Evolutionary conservation across 176 grass and related monocot species (phyloP), one percentile per base, ranked within the genome.

Genomic region (Tillandsia fasciculata): DNA sequence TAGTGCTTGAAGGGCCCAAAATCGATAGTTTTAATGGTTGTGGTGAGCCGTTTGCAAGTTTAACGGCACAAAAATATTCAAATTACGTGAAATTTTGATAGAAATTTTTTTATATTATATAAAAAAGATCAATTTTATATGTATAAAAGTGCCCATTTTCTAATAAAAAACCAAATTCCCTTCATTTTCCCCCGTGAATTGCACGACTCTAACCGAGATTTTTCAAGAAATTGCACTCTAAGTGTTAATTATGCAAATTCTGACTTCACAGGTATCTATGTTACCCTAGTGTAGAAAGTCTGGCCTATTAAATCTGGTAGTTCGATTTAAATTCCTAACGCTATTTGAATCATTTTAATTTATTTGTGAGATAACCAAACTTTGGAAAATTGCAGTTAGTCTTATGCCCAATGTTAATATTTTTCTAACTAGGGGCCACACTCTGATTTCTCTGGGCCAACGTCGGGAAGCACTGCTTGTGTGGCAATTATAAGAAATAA

Each of bases 401-500:
- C 69, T 79, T 52, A 79, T 52, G 56, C 0, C 63, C 53, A 71
- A 63, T 26, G 61, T 48, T 70, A 42, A 7, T 42, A 8, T 8
- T 71, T 79, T 64, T 23, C 4, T 61, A n/a, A 69, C 57, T 77
- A 97, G 89, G 93, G 93, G 67, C 93, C 93, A n/a, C 93, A 97
- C 72, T 87, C 89, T 70, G 89, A 92, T 82, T 97, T 85, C 63
- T 75, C 27, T 52, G 93, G 93, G 26, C 93, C 93, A 77, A 85
- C 72, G 63, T 91, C 82, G 54, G 93, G 93, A 71, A 53, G 89
- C 77, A 97, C 93, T 66, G 82, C 93, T 63, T 97, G 93, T 79
- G 93, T 97, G 75, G 93, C 93, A 74, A 70, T 97, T 56, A 11
- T 97, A 79, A 92, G 83, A 81, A 81, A 97, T 76, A 90, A 61